A percentile compares a stretch with the other conserved stretches of the same genome.
Conservation (phyloP, 2,329 filamentous ascomycete genomes). For the Fusarium devonianum region DNA sequence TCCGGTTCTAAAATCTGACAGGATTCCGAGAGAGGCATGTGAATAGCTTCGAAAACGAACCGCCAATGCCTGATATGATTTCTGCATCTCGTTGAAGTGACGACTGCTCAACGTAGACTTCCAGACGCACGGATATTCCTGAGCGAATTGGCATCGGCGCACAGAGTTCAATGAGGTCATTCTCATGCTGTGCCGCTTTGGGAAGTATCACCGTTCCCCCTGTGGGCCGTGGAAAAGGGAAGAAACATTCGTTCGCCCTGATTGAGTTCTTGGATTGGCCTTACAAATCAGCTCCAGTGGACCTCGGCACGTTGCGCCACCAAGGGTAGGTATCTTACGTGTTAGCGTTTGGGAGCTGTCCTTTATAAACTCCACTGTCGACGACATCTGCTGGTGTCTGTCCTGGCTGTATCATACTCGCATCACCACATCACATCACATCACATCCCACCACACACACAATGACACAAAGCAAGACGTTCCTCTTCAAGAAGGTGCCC, state of each 20-base stretch:
- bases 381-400: conserved; percentile 20
- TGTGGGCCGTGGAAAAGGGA: conserved; percentile 15
- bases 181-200: conserved; percentile 13
- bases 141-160: not conserved
- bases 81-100: too few species aligned
- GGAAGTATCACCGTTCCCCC: conserved; percentile 24
- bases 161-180: conserved; percentile 11
- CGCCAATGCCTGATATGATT: too few species aligned
- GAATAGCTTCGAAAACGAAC: too few species aligned
- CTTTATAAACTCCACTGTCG: not conserved
- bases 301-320: conserved; percentile 11
- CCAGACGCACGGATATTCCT: not conserved
- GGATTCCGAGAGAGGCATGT: too few species aligned
- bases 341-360: too few species aligned
- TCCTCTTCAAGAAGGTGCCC: conserved; percentile 77
- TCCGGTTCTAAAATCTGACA: too few species aligned
- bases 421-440: not conserved
- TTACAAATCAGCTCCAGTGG: conserved; percentile 9
- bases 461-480: conserved; percentile 69
- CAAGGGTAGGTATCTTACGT: not conserved
- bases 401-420: too few species aligned
- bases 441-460: conserved; percentile 11
- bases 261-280: conserved; percentile 21
- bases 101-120: too few species aligned
- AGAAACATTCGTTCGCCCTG: conserved; percentile 2